Percentiles rank a stretch among this genome's conserved stretches.
Conservation (phyloP, 495 filamentous ascomycete genomes). For the Aspergillus nidulans region DNA sequence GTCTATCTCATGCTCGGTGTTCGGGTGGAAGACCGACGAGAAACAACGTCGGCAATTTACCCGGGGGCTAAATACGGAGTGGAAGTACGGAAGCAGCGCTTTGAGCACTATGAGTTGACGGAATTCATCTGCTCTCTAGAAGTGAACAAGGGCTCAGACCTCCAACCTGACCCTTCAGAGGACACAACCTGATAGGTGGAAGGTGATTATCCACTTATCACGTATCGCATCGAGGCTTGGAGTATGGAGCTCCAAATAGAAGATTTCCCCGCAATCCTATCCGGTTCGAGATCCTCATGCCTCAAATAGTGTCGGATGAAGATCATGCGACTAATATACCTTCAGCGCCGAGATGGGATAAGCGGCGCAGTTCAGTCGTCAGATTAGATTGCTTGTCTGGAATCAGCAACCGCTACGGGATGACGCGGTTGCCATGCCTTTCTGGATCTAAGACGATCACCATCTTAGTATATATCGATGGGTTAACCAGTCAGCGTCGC, state of each 20-base stretch:
- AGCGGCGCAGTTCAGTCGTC: neutral
- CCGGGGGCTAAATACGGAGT: neutral
- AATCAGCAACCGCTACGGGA: neutral
- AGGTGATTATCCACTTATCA: conserved; percentile 6
- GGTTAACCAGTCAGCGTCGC: neutral
- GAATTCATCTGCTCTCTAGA: neutral
- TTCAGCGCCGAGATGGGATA: too few relatives aligned
- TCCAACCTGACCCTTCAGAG: neutral
- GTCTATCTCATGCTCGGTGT: neutral
- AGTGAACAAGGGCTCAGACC: neutral
- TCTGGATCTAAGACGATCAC: neutral
- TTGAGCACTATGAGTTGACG: neutral
- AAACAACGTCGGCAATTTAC: neutral
- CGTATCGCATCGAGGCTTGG: neutral
- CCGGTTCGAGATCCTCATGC: neutral
- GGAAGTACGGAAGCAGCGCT: neutral
- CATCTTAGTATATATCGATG: neutral
- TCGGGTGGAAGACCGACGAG: conserved; percentile 6
- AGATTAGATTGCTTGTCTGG: neutral
- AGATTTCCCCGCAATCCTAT: neutral
- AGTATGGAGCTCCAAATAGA: neutral
- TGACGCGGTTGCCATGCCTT: neutral
- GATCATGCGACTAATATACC: too few relatives aligned
- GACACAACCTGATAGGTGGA: conserved; percentile 1
- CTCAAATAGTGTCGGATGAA: too few relatives aligned